phyloP scores from a whole-genome alignment of 1,139 yeast species.

The Lodderomyces theae region DNA sequence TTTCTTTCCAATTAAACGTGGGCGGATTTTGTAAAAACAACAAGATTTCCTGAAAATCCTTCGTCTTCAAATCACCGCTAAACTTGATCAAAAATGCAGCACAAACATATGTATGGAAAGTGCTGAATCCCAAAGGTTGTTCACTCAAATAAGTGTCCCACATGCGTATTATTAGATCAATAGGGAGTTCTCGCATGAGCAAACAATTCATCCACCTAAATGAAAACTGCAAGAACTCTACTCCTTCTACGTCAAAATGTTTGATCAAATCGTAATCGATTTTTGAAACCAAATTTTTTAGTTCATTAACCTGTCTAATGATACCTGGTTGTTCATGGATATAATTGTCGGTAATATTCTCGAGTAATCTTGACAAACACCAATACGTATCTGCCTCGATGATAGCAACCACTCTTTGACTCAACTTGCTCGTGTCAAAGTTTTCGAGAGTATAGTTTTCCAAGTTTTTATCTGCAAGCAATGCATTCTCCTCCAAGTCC shows the following conservation, averaged over 20 bases:
- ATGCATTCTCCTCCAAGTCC: constrained; percentile 10
- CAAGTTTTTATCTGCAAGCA: constrained; percentile 29
- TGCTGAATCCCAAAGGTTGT: constrained; percentile 83
- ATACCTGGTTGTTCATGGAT: constrained; percentile 99
- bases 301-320: constrained; percentile 79
- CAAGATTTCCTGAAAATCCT: constrained; percentile 93
- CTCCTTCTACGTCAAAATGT: constrained; percentile 76
- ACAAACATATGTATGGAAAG: constrained; percentile 94
- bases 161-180: constrained; percentile 81
- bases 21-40: constrained; percentile 89
- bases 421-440: constrained; percentile 63
- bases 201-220: constrained; percentile 99
- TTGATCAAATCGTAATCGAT: constrained; percentile 71
- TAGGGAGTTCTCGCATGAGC: constrained; percentile 86
- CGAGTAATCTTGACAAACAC: constrained; percentile 88
- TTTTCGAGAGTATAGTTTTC: constrained; percentile 28
- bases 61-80: constrained; percentile 69
- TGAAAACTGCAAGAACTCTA: constrained; percentile 91
- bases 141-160: constrained; percentile 97
- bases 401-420: constrained; percentile 40
- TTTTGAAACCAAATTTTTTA: constrained; percentile 72
- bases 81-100: constrained; percentile 95
- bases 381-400: constrained; percentile 95
- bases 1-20: constrained; percentile 79
- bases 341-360: constrained; percentile 93